Evolutionary conservation across 1,284 basidiomycete genomes (phyloP).

Genomic region (Papiliotrema nemorosa): DNA sequence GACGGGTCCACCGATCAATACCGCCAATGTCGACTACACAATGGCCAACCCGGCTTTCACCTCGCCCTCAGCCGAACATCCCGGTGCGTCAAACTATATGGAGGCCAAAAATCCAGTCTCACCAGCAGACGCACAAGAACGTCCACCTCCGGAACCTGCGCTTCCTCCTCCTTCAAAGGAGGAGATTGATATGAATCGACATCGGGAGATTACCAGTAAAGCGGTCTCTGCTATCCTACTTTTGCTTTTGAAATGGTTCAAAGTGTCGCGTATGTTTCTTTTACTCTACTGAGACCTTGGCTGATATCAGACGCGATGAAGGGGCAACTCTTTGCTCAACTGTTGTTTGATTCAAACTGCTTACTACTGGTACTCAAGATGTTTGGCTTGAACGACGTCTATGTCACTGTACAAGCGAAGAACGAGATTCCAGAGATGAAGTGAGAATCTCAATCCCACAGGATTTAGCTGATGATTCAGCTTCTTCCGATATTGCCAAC

Average conservation of each 20-base stretch:
- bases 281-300: neutral
- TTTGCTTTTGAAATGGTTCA: conserved; percentile 95
- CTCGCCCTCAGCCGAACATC: conserved; percentile 49
- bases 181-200: conserved; percentile 89
- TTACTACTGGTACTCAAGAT: conserved; percentile 93
- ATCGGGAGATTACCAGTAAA: conserved; percentile 97
- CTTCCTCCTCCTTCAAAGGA: conserved; percentile 77
- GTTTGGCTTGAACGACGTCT: conserved; percentile 93
- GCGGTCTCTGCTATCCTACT: conserved; percentile 93
- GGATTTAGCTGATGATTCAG: conserved; percentile 51
- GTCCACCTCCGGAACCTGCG: conserved; percentile 45
- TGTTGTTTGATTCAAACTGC: conserved; percentile 93
- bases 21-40: conserved; percentile 52
- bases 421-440: conserved; percentile 85
- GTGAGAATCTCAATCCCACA: conserved; percentile 52
- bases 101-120: too few species aligned
- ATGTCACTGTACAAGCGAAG: conserved; percentile 74
- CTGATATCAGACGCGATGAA: conserved; percentile 80
- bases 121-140: neutral
- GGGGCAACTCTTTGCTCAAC: conserved; percentile 93
- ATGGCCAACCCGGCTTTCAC: conserved; percentile 52
- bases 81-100: conserved; percentile 55
- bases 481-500: conserved; percentile 87
- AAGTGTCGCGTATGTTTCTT: conserved; percentile 75
- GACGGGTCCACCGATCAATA: conserved; percentile 63